A percentile compares a stretch with the other conserved stretches of the same genome.
Conservation (phyloP, 345 rosid genomes). For the Boechera retrofracta region DNA sequence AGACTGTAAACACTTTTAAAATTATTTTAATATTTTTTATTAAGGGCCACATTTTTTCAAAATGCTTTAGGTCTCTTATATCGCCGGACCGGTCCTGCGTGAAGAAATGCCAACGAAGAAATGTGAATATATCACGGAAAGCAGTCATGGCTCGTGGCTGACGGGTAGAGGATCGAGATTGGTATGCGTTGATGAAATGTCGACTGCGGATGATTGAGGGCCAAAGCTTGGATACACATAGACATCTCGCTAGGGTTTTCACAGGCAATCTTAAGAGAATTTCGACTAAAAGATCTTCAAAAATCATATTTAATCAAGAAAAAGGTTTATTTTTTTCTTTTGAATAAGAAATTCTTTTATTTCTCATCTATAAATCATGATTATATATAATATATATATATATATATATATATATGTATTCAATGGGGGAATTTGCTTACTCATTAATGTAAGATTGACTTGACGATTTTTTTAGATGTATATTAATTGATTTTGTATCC, state of each 20-base stretch:
- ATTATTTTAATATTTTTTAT: too few species aligned
- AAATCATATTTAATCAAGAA: not conserved
- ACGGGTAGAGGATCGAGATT: not conserved
- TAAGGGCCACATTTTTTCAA: too few species aligned
- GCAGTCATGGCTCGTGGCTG: not conserved
- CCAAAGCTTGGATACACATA: not conserved
- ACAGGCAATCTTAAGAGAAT: not conserved
- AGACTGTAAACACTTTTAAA: too few species aligned
- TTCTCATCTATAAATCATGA: not conserved
- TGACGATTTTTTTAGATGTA: not conserved
- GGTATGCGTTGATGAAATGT: not conserved
- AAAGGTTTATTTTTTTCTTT: not conserved
- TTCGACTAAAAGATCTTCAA: not conserved
- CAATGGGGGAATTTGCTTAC: not conserved
- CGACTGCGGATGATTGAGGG: constrained; percentile 4
- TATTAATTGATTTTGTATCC: not conserved
- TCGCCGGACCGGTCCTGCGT: too few species aligned
- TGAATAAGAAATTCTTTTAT: not conserved
- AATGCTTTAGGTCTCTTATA: too few species aligned
- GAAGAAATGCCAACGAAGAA: not conserved
- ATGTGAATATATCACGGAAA: not conserved
- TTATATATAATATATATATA: not conserved
- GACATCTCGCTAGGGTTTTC: not conserved
- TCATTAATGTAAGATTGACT: not conserved
- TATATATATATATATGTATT: not conserved